Percentiles rank a stretch among this genome's conserved stretches.
These are phyloP conservation scores for Aristolochia contorta DNA, from an alignment of 164 flowering plant genomes.

Conservation along the genomic window DNA sequence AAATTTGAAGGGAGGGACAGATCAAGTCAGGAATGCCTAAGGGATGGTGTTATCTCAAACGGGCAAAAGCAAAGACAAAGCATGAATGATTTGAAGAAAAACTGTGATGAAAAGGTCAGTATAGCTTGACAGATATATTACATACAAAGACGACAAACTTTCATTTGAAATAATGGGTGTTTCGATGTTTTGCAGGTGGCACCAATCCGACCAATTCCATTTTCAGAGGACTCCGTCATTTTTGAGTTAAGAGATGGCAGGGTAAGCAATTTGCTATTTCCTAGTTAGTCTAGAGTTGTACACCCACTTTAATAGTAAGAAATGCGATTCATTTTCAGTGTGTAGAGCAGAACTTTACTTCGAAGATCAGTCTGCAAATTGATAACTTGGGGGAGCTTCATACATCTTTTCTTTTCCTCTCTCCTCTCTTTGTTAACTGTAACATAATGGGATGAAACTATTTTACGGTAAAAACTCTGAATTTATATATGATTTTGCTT, in stretches of 20 bases:
- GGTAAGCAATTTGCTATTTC: constrained; percentile 32
- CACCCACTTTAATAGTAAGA: background rate
- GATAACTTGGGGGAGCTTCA: background rate
- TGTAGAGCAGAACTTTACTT: background rate
- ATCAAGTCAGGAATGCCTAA: background rate
- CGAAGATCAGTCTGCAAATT: background rate
- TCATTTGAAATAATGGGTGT: background rate
- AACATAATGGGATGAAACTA: background rate
- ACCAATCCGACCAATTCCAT: constrained; percentile 56
- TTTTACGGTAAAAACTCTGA: background rate
- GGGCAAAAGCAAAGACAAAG: constrained; percentile 4
- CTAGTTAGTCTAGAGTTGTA: background rate
- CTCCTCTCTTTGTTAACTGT: background rate
- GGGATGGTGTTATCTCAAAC: background rate
- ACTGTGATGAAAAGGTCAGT: constrained; percentile 66
- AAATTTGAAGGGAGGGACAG: constrained; percentile 1
- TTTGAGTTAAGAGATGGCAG: constrained; percentile 76
- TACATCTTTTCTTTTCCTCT: background rate
- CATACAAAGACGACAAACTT: background rate
- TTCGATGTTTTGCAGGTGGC: constrained; percentile 41
- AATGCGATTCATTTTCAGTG: background rate
- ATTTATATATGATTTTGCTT: background rate
- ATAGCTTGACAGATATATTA: background rate
- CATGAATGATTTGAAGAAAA: constrained; percentile 7
- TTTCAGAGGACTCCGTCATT: constrained; percentile 48